Percentiles rank a stretch among this genome's conserved stretches.
phyloP scores from a whole-genome alignment of 208 protist genomes.

The Acanthamoeba royreba region DNA sequence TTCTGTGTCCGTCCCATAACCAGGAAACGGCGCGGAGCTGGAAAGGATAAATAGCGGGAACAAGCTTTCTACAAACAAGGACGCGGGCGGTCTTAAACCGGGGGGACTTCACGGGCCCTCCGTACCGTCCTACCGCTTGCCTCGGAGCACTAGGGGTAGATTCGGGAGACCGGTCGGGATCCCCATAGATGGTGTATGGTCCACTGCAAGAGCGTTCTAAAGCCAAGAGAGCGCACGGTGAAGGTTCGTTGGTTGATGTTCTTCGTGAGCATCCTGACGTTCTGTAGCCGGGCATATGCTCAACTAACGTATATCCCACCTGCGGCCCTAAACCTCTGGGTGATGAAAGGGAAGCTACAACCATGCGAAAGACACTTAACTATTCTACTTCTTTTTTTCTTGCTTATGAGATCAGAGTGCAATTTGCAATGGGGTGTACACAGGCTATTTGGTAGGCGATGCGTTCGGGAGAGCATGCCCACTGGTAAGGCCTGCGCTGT shows the following conservation, averaged over 20 bases:
- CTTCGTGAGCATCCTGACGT: neutral
- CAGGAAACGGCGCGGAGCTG: neutral
- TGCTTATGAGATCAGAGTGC: no score
- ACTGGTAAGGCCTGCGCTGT: neutral
- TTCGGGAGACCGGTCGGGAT: neutral
- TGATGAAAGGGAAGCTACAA: neutral
- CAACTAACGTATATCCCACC: neutral
- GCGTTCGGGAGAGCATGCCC: no score
- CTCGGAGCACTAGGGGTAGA: neutral
- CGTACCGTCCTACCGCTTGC: neutral
- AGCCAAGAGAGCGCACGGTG: neutral
- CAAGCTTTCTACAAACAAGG: neutral
- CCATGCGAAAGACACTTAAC: neutral
- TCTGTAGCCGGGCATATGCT: neutral
- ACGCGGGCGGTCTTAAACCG: constrained; percentile 15
- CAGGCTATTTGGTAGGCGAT: no score
- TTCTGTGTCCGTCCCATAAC: constrained; percentile 16
- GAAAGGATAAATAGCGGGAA: neutral
- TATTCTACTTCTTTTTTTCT: neutral
- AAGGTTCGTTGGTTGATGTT: neutral
- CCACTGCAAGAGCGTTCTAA: constrained; percentile 2
- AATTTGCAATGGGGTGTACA: no score
- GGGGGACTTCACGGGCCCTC: neutral
- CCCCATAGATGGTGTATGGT: constrained; percentile 29
- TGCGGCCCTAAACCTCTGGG: neutral